A percentile compares a stretch with the other conserved stretches of the same genome.
Conservation (phyloP, 129 eudicot genomes). For the Dittrichia graveolens region DNA sequence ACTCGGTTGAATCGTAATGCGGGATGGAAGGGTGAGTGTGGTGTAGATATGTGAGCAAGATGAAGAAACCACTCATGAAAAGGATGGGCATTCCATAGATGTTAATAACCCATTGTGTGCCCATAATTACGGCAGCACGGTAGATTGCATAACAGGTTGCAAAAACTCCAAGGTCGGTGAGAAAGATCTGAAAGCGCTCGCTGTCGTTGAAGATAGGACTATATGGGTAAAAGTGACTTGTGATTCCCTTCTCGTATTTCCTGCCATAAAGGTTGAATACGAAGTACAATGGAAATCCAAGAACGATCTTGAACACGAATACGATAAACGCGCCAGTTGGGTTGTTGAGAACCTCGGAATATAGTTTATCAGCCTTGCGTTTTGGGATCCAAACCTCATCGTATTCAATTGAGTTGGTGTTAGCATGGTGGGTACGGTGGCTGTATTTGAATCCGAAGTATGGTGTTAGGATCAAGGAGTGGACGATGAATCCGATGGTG, state of each 20-base stretch:
- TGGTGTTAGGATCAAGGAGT: slow-evolving; percentile 30
- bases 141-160: slow-evolving; percentile 15
- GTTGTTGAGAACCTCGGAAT: slow-evolving; percentile 27
- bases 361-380: slow-evolving; percentile 14
- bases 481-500: slow-evolving; percentile 30
- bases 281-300: slow-evolving; percentile 38
- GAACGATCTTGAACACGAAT: slow-evolving; percentile 24
- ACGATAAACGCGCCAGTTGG: slow-evolving; percentile 26
- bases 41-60: slow-evolving; percentile 29
- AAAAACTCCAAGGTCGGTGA: slow-evolving; percentile 31
- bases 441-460: slow-evolving; percentile 34
- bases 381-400: slow-evolving; percentile 53
- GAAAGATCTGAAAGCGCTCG: slow-evolving; percentile 32
- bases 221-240: slow-evolving; percentile 35
- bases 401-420: slow-evolving; percentile 48
- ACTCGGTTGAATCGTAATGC: slow-evolving; percentile 31
- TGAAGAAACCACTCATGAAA: slow-evolving; percentile 27
- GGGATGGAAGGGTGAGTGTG: slow-evolving; percentile 41
- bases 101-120: slow-evolving; percentile 25
- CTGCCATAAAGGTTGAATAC: slow-evolving; percentile 19
- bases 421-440: slow-evolving; percentile 50
- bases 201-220: slow-evolving; percentile 35
- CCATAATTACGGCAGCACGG: background rate
- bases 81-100: slow-evolving; percentile 36
- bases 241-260: slow-evolving; percentile 28